These are phyloP conservation scores for Arabidopsis arenosa DNA, from an alignment of 345 rosid species.

Conservation along the genomic window DNA sequence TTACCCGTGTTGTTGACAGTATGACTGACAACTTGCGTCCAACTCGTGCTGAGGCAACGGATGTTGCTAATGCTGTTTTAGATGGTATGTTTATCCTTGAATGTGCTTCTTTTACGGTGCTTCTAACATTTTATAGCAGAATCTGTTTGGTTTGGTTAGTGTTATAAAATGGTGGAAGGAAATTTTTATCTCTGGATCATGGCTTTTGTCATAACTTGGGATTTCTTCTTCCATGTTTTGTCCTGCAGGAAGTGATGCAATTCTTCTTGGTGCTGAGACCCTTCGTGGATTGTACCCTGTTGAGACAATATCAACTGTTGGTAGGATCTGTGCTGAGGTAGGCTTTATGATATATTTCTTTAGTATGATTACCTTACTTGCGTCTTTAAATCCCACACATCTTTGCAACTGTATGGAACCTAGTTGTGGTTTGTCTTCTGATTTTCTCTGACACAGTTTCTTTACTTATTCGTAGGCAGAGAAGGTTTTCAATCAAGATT, in stretches of 20 bases:
- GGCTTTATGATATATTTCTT: slow-evolving; percentile 3
- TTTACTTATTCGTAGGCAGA: slow-evolving; percentile 66
- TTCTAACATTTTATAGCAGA: slow-evolving; percentile 20
- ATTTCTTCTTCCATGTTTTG: slow-evolving; percentile 3
- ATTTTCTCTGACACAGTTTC: slow-evolving; percentile 8
- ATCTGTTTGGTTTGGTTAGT: slow-evolving; percentile 11
- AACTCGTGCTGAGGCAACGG: slow-evolving; percentile 99
- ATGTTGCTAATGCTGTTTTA: slow-evolving; percentile 97
- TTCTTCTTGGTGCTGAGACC: slow-evolving; percentile 98
- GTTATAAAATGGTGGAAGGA: neutral
- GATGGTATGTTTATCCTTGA: slow-evolving; percentile 62
- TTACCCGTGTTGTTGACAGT: slow-evolving; percentile 95
- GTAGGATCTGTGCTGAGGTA: slow-evolving; percentile 94
- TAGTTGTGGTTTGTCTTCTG: slow-evolving; percentile 6
- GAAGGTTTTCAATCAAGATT: slow-evolving; percentile 93
- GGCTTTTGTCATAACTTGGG: slow-evolving; percentile 6
- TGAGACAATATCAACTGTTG: slow-evolving; percentile 78
- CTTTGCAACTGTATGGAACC: slow-evolving; percentile 2
- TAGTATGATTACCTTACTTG: neutral
- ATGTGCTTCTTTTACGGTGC: neutral
- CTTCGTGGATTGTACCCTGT: slow-evolving; percentile 93
- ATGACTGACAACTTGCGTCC: slow-evolving; percentile 98
- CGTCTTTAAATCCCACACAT: neutral
- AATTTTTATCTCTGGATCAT: slow-evolving; percentile 6
- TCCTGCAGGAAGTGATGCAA: slow-evolving; percentile 83